Evolutionary conservation across 768 basidiomycete genomes (phyloP).

Genomic region (Sistotremastrum niveocremeum): DNA sequence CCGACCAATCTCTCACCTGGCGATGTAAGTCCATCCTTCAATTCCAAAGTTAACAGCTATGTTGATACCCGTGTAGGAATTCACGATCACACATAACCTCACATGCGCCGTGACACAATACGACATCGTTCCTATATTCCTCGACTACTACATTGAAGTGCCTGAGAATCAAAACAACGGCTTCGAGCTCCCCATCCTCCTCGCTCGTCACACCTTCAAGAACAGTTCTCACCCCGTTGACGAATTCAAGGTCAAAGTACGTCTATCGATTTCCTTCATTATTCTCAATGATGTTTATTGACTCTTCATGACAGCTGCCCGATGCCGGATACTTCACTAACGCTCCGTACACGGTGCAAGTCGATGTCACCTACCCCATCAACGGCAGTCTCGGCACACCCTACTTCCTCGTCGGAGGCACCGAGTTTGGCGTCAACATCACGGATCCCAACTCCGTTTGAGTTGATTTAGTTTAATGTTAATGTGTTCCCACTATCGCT

Average conservation of each 20-base stretch:
- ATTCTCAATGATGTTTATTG: too few species aligned
- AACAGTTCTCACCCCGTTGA: too few species aligned
- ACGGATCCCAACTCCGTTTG: too few species aligned
- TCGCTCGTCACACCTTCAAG: not conserved
- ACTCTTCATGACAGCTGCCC: not conserved
- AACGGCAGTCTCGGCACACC: not conserved
- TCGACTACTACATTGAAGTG: conserved; percentile 3
- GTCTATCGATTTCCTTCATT: too few species aligned
- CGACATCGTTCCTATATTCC: not conserved
- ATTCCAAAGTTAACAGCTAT: not conserved
- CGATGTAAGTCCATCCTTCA: not conserved
- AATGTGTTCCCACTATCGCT: too few species aligned
- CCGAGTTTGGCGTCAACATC: not conserved
- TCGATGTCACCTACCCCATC: not conserved
- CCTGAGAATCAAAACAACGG: not conserved
- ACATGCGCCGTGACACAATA: not conserved
- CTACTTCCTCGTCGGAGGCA: not conserved
- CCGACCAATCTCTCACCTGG: not conserved
- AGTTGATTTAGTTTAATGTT: too few species aligned
- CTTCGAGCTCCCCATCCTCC: not conserved
- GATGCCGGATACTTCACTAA: not conserved
- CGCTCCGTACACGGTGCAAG: not conserved
- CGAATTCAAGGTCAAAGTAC: too few species aligned
- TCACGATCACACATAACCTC: not conserved
- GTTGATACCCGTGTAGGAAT: not conserved